Evolutionary conservation across 2,329 filamentous ascomycete species (phyloP), one percentile per base, ranked within the genome.

Genomic region (Sphaerulina vaccinii): DNA sequence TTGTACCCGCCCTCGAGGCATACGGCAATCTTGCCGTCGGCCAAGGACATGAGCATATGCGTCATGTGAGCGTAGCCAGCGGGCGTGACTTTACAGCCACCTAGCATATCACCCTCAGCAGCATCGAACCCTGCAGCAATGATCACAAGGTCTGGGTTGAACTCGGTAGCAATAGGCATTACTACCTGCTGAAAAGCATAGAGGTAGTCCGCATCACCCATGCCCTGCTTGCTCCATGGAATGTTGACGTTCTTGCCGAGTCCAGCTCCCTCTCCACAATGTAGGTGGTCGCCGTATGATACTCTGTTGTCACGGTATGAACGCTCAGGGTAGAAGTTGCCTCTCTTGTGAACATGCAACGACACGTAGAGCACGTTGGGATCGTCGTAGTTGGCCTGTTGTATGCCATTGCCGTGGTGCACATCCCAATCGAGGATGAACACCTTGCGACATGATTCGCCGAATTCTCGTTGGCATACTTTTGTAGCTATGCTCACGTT

Each of bases 1-100:
- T 97, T 97, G 71, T 99, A 99, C 7, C 93, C 93, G 18, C 93
- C 93, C 70, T 99, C 93, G 2, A 99, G 78, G 66, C 91, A 96
- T 7, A 96, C 92, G 2, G 89, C 88, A 11, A 99, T 80, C 66
- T 91, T 96, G 22, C 93, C 93, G 38, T 85, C 80, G 0, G 93
- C 92, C 16, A 99, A 78, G 2, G 89, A 90, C 91, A 96, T 97
- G 41, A 99, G 81, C 92, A 97, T 96, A 67, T 96, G 90, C 13
- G 93, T 97, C 93, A 99, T 97, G 67, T 99, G 92, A 11, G 91
- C 89, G 68, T 97, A 99, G 67, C 93, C 95, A 3, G 84, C 74
- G 0, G 93, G 93, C 1, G 90, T 87, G 4, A 99, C 93, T 65
- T 90, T 92, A 68, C 93, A 99, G 24, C 88, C 90, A 44, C 93